Evolutionary conservation across 306 rosid genomes (phyloP).

Genomic region (Crotalaria pallida): DNA sequence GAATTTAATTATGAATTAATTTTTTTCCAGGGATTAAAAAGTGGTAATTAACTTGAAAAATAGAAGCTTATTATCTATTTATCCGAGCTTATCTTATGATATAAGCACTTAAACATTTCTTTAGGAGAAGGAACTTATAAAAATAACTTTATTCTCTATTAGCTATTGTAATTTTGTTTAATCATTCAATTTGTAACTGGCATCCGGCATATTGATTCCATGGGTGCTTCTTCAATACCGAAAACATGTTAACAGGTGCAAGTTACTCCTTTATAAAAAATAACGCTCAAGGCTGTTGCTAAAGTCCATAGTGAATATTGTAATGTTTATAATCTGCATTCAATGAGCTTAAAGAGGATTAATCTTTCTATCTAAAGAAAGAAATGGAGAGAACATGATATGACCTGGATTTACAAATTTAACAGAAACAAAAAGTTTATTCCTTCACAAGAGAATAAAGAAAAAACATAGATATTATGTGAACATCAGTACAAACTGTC

Average conservation of each 20-base stretch:
- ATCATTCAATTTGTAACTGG: neutral
- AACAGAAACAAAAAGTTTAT: constrained; percentile 29
- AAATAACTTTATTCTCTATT: neutral
- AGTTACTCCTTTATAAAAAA: neutral
- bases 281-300: neutral
- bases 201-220: neutral
- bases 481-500: constrained; percentile 22
- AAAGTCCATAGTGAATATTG: neutral
- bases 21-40: too few relatives aligned
- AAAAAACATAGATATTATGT: constrained; percentile 10
- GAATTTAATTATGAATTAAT: too few relatives aligned
- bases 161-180: neutral
- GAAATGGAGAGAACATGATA: constrained; percentile 37
- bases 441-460: constrained; percentile 11
- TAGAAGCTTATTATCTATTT: too few relatives aligned
- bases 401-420: constrained; percentile 22
- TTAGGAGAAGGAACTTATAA: too few relatives aligned
- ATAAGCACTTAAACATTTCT: too few relatives aligned
- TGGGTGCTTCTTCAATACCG: too few relatives aligned
- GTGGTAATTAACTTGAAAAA: too few relatives aligned
- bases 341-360: constrained; percentile 17
- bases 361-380: constrained; percentile 30
- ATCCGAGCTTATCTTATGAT: too few relatives aligned
- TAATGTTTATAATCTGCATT: neutral
- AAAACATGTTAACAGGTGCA: too few relatives aligned